These are phyloP conservation scores for Cryoendolithus antarcticus DNA, from an alignment of 2,329 filamentous ascomycete genomes.

Conservation along the genomic window DNA sequence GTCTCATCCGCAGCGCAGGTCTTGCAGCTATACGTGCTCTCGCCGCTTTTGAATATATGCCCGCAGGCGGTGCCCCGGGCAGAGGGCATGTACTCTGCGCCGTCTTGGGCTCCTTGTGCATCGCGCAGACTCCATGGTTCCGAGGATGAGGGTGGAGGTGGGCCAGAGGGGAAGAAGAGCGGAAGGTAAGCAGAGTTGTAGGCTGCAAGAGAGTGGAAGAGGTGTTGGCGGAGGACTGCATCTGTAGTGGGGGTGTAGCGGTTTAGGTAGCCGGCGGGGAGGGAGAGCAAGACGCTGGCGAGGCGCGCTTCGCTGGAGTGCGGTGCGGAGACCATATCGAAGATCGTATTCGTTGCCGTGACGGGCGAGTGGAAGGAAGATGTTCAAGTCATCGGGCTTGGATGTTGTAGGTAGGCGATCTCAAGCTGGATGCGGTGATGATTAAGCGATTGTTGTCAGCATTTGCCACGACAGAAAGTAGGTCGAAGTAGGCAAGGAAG, in stretches of 20 bases:
- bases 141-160: constrained; percentile 12
- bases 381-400: no score
- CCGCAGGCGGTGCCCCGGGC: constrained; percentile 89
- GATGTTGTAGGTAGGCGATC: no score
- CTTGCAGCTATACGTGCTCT: constrained; percentile 87
- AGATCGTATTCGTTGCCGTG: no score
- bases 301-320: no score
- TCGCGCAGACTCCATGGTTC: constrained; percentile 60
- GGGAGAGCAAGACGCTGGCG: constrained; percentile 46
- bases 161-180: constrained; percentile 69
- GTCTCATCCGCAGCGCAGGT: constrained; percentile 93
- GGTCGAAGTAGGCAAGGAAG: no score
- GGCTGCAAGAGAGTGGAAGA: constrained; percentile 79
- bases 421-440: no score
- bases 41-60: constrained; percentile 90
- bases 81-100: constrained; percentile 85
- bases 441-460: no score
- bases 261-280: constrained; percentile 61
- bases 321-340: no score
- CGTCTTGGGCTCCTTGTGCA: constrained; percentile 84
- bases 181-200: constrained; percentile 61
- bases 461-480: no score
- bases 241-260: constrained; percentile 63
- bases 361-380: no score
- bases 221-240: constrained; percentile 58